Evolutionary conservation across 1,284 basidiomycete genomes (phyloP), one percentile per base, ranked within the genome.

Genomic region (Leccinum pallidistipes): DNA sequence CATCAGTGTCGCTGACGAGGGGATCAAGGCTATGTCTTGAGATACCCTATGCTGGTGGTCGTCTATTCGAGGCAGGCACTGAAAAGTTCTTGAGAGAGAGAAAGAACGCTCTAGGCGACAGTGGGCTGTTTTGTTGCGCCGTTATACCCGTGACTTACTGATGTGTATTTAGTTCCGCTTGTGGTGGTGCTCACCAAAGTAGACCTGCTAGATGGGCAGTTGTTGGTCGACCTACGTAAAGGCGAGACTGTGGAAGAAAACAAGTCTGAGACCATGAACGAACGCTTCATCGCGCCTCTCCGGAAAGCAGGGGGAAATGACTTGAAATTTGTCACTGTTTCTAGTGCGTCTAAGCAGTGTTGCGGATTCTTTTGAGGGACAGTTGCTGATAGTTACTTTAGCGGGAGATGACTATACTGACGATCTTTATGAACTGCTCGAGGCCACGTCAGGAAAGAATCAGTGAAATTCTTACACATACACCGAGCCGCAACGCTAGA

Each of bases 121-220:
- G 68, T 68, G 18, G 12, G 40, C 11, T 16, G 9, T 1, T 24
- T 45, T 16, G 32, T 29, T 1, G 7, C 29, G 5, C 18, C 16
- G n/a, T 24, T 5, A 9, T 47, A 14, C 1, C 8, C 21, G 8
- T 34, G 8, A 45, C n/a, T 58, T 38, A 65, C 31, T 5, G 7
- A 31, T 6, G 3, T 5, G 11, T 16, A 3, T 21, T 0, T 6
- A 67, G 66, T 67, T 12, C 65, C 66, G 1, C 56, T 69, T 21
- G 55, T 67, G 1, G 55, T 65, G 6, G 66, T 67, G 1, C 63
- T 65, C 21, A 65, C 65, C 14, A 67, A 65, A 50, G 40, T 60
- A 10, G 68, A 67, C 43, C 31, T 59, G 1, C 53, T 69, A 4
- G 56, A 60, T 43, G 3, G 1, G 0, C 53, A 53, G 21, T 11